Evolutionary conservation across 1,284 basidiomycete genomes (phyloP), one percentile per base, ranked within the genome.

Genomic region (Sparassis latifolia): DNA sequence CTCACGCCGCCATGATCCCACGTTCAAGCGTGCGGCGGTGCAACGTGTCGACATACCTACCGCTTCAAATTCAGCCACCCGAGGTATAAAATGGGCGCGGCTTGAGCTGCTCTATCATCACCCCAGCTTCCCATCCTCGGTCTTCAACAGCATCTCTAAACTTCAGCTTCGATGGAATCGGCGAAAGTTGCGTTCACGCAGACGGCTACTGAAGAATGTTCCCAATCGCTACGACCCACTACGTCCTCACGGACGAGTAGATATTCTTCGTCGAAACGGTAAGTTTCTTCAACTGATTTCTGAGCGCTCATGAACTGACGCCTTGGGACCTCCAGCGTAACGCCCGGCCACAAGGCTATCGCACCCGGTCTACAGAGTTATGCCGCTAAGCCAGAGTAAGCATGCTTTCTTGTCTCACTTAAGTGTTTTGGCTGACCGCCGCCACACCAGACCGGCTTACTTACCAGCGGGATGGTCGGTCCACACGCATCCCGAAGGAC

Each of bases 401-500:
- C 10, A 20, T n/a, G 31, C 20, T 20, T 20, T 20, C 20, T 20
- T 20, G 20, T 20, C 20, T 20, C 20, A 20, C 20, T 10, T 33
- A 3, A 10, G 10, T n/a, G 28, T 39, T 27, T 49, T 20, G 20
- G 20, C 20, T 20, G 20, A 20, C 20, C 20, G 20, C 20, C 20
- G 20, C 5, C 43, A 4, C 9, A 41, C 39, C 35, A 66, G 64
- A 41, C 58, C 63, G 4, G 47, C 31, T 3, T 64, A 62, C 40
- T 51, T 64, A 7, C 62, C 63, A 10, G 44, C 37, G 2, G 49
- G 48, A 0, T 68, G 66, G 64, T 40, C 48, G 1, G 30, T 48
- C 0, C 43, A 51, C 42, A 44, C 54, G n/a, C 59, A 67, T 42
- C 65, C 66, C 1, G 65, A 66, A 46, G 66, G 66, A 1, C 57